phyloP scores from a whole-genome alignment of 495 filamentous ascomycete species.

The Thozetella sp. region DNA sequence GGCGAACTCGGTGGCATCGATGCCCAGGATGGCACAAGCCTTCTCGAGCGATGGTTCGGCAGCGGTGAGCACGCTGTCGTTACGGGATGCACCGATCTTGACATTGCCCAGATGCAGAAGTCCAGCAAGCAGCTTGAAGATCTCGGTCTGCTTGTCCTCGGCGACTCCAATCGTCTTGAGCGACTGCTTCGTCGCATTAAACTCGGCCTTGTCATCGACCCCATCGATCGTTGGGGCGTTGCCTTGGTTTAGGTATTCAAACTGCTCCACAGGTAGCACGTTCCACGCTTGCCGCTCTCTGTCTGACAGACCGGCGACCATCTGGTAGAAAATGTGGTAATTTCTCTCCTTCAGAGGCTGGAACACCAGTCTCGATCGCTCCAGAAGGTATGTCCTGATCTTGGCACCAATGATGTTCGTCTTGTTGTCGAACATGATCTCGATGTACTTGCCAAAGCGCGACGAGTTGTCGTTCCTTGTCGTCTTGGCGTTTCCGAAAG shows the following conservation, averaged over 20 bases:
- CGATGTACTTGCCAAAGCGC: conserved; percentile 98
- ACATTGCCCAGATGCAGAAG: conserved; percentile 95
- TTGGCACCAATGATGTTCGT: conserved; percentile 98
- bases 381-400: conserved; percentile 93
- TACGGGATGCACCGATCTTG: conserved; percentile 88
- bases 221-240: conserved; percentile 89
- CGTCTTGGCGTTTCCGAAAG: conserved; percentile 98
- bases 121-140: conserved; percentile 90
- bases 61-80: conserved; percentile 79
- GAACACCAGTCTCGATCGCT: conserved; percentile 96
- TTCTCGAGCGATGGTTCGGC: conserved; percentile 79
- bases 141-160: conserved; percentile 71
- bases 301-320: conserved; percentile 92
- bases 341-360: conserved; percentile 97
- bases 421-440: conserved; percentile 96
- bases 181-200: conserved; percentile 82
- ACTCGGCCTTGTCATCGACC: conserved; percentile 94
- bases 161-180: conserved; percentile 86
- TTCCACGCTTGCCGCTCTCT: conserved; percentile 76
- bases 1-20: conserved; percentile 84
- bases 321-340: conserved; percentile 99
- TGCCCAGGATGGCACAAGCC: conserved; percentile 86
- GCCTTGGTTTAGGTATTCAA: conserved; percentile 95
- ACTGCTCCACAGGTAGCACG: conserved; percentile 82
- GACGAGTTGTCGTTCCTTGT: conserved; percentile 99